A percentile compares a stretch with the other conserved stretches of the same genome.
These are phyloP conservation scores for Eucalyptus grandis DNA, from an alignment of 345 rosid genomes.

Conservation along the genomic window DNA sequence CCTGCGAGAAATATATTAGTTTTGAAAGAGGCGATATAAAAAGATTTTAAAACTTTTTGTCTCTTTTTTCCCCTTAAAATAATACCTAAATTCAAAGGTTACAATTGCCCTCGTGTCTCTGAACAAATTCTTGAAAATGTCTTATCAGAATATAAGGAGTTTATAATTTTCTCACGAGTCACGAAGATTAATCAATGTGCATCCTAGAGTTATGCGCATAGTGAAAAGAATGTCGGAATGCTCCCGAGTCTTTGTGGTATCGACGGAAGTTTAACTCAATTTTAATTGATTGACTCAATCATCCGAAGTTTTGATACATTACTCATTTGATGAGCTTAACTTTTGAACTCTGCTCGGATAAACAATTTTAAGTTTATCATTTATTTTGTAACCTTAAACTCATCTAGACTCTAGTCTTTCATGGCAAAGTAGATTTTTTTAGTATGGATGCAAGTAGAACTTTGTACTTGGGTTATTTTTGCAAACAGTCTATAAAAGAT, in stretches of 20 bases:
- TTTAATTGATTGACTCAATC: not conserved
- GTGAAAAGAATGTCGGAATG: accelerated
- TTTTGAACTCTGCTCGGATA: not conserved
- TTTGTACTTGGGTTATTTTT: not conserved
- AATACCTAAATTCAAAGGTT: not conserved
- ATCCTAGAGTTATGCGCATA: accelerated
- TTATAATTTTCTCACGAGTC: not conserved
- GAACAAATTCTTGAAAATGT: not conserved
- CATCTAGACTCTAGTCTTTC: accelerated
- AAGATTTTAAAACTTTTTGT: not conserved
- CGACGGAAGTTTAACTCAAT: not conserved
- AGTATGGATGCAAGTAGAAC: too few relatives aligned
- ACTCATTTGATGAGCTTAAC: not conserved
- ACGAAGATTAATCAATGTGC: accelerated
- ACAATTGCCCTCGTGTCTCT: accelerated
- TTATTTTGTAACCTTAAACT: not conserved
- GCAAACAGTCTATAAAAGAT: too few relatives aligned
- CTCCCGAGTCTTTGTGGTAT: accelerated
- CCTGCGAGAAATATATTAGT: not conserved
- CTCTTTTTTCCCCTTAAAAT: accelerated
- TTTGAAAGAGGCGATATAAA: not conserved
- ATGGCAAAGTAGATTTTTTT: not conserved
- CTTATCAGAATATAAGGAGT: not conserved
- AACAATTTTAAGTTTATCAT: accelerated
- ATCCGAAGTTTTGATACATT: accelerated